Percentiles rank a stretch among this genome's conserved stretches.
Evolutionary conservation across 1,139 yeast species (phyloP).

Genomic region (Yamadazyma friedrichii): DNA sequence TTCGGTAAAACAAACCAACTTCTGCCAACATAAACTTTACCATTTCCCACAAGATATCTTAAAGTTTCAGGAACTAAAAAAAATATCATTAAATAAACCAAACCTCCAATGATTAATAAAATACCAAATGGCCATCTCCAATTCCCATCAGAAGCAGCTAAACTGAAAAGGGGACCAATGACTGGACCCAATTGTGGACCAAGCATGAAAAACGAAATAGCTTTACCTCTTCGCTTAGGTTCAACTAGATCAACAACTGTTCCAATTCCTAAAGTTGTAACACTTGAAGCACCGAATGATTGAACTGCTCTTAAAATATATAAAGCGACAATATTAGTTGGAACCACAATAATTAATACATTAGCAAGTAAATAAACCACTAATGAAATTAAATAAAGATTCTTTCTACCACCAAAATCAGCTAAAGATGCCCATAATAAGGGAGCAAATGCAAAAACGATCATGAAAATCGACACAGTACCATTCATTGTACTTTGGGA

Average conservation of each 20-base stretch:
- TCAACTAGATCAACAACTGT: conserved; percentile 51
- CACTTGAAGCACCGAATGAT: conserved; percentile 57
- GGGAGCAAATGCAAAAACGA: conserved; percentile 53
- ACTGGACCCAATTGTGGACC: conserved; percentile 64
- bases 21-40: conserved; percentile 24
- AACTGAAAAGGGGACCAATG: conserved; percentile 51
- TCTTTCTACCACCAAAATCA: conserved; percentile 57
- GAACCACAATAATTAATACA: conserved; percentile 46
- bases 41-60: conserved; percentile 56
- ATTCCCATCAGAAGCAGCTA: conserved; percentile 30
- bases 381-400: conserved; percentile 46
- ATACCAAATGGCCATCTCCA: conserved; percentile 64
- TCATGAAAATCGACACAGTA: conserved; percentile 62
- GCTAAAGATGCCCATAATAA: conserved; percentile 57
- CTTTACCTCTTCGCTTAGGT: conserved; percentile 48
- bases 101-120: conserved; percentile 42
- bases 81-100: conserved; percentile 37
- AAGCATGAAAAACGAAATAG: conserved; percentile 54
- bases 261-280: conserved; percentile 57
- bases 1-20: conserved; percentile 28
- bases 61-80: conserved; percentile 54
- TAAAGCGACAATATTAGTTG: conserved; percentile 45
- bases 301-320: conserved; percentile 46
- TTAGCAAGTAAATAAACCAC: conserved; percentile 45
- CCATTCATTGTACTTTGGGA: conserved; percentile 51